Conservation (phyloP, 106 monocot genomes). For the Hemerocallis citrina region DNA sequence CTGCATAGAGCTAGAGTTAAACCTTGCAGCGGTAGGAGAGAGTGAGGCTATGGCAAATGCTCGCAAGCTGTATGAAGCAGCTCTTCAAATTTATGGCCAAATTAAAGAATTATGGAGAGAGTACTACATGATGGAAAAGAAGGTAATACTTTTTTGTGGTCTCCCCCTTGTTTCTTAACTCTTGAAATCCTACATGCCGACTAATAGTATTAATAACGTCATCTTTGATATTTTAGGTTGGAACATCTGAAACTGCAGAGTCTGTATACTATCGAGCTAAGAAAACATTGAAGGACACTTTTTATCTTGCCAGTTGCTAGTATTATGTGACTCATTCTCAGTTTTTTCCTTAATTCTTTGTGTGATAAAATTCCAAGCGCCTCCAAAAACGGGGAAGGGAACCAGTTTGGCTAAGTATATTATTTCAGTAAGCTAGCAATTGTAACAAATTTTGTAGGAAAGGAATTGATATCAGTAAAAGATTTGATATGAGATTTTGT, state of each 20-base stretch:
- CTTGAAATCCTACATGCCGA: neutral
- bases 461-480: too few species aligned
- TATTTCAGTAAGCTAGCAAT: too few species aligned
- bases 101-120: slow-evolving; percentile 59
- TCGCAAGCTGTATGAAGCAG: slow-evolving; percentile 66
- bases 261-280: slow-evolving; percentile 50
- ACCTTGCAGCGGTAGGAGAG: slow-evolving; percentile 50
- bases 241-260: slow-evolving; percentile 46
- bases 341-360: too few species aligned
- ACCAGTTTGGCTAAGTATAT: too few species aligned
- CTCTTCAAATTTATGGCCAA: slow-evolving; percentile 38
- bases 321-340: neutral
- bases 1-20: slow-evolving; percentile 78
- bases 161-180: neutral
- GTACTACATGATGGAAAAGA: slow-evolving; percentile 57
- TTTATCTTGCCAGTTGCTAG: slow-evolving; percentile 6
- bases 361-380: too few species aligned
- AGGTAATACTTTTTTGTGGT: slow-evolving; percentile 30
- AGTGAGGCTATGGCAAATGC: slow-evolving; percentile 27
- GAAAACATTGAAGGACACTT: slow-evolving; percentile 34
- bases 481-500: too few species aligned
- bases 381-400: too few species aligned
- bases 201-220: neutral
- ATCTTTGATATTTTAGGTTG: slow-evolving; percentile 21
- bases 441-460: too few species aligned